phyloP scores from a whole-genome alignment of 2,329 filamentous ascomycete species.

The Sporothrix pallida region DNA sequence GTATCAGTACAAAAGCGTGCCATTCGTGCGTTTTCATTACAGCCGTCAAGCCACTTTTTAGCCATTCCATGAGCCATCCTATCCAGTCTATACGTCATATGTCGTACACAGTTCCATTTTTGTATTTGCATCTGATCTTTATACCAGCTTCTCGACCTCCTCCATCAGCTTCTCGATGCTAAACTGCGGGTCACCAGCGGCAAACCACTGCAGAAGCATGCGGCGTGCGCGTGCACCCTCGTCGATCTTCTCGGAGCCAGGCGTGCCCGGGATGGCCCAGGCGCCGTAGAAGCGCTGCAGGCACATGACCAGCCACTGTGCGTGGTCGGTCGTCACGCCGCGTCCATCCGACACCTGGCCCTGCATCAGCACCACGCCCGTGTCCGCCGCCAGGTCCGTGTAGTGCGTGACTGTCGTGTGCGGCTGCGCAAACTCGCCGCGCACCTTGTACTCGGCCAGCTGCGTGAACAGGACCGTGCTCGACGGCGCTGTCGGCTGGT shows the following conservation, averaged over 20 bases:
- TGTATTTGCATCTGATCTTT: not conserved
- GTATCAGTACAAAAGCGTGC: not conserved
- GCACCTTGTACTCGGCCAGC: slow-evolving; percentile 87
- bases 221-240: slow-evolving; percentile 68
- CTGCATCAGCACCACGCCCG: slow-evolving; percentile 84
- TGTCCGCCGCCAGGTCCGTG: slow-evolving; percentile 73
- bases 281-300: slow-evolving; percentile 91
- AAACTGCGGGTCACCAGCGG: slow-evolving; percentile 76
- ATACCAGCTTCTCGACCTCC: slow-evolving; percentile 81
- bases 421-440: slow-evolving; percentile 86
- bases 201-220: slow-evolving; percentile 81
- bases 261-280: slow-evolving; percentile 51
- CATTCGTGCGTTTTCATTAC: slow-evolving; percentile 12
- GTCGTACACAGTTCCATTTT: not conserved
- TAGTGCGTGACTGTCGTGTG: slow-evolving; percentile 96
- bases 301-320: slow-evolving; percentile 89
- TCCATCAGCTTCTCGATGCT: slow-evolving; percentile 84
- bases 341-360: slow-evolving; percentile 77
- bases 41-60: not conserved
- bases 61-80: not conserved
- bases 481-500: slow-evolving; percentile 55
- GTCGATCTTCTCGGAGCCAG: slow-evolving; percentile 51
- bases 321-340: slow-evolving; percentile 79
- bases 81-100: not conserved
- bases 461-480: slow-evolving; percentile 90